Conservation (phyloP, 225 moss, liverwort and hornwort genomes). For the Sphagnum contortum region DNA sequence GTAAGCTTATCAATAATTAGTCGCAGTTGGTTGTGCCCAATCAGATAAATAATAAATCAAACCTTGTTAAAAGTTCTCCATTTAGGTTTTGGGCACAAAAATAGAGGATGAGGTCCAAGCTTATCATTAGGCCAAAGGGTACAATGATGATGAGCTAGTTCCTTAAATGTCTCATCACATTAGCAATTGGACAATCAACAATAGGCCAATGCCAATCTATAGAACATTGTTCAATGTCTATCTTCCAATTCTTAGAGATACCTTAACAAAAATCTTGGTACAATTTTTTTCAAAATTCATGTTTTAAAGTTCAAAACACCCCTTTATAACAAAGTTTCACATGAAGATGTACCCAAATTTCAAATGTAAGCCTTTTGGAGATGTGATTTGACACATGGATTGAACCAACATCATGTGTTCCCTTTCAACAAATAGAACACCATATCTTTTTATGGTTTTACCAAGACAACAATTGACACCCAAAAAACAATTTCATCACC, state of each 20-base stretch:
- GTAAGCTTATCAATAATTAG: too few species aligned
- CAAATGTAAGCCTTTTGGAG: background rate
- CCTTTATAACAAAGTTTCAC: background rate
- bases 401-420: background rate
- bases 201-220: background rate
- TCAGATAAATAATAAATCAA: too few species aligned
- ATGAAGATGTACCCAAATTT: background rate
- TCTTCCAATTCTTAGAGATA: background rate
- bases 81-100: background rate
- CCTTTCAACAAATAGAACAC: background rate
- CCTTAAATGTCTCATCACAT: background rate
- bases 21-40: too few species aligned
- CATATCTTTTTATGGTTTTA: background rate
- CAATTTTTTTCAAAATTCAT: background rate
- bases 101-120: background rate
- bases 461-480: background rate
- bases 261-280: background rate
- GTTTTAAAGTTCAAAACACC: background rate
- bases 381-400: background rate
- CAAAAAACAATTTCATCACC: background rate
- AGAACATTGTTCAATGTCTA: background rate
- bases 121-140: background rate
- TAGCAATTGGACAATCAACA: background rate
- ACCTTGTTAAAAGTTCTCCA: too few species aligned
- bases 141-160: background rate